Percentiles rank a stretch among this genome's conserved stretches.
phyloP scores from a whole-genome alignment of 2,329 filamentous ascomycete species.

The Amesomyces nigricolor region DNA sequence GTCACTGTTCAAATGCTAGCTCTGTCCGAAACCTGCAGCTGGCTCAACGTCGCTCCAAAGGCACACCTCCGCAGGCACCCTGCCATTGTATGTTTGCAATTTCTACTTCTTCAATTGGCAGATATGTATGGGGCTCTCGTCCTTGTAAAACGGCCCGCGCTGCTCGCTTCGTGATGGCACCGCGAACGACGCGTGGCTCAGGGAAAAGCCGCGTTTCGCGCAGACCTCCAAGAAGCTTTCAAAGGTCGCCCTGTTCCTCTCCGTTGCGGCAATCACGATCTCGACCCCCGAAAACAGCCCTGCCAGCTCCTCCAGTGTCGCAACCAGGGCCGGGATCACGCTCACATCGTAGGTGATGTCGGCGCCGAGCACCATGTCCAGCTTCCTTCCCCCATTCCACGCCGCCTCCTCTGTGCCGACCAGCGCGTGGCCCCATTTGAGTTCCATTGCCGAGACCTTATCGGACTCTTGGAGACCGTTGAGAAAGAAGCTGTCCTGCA shows the following conservation, averaged over 20 bases:
- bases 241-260: slow-evolving; percentile 66
- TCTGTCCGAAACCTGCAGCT: too few species aligned
- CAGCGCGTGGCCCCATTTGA: slow-evolving; percentile 60
- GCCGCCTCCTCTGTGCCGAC: slow-evolving; percentile 51
- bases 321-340: slow-evolving; percentile 57
- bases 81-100: not conserved
- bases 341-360: slow-evolving; percentile 71
- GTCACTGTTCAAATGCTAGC: too few species aligned
- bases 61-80: too few species aligned
- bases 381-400: slow-evolving; percentile 42
- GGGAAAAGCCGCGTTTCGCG: slow-evolving; percentile 39
- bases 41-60: too few species aligned
- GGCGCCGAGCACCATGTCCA: slow-evolving; percentile 66
- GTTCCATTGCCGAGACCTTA: slow-evolving; percentile 45
- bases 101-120: slow-evolving; percentile 30
- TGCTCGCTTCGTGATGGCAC: slow-evolving; percentile 40
- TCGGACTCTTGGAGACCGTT: slow-evolving; percentile 54
- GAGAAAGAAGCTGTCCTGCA: slow-evolving; percentile 62
- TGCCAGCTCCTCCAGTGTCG: slow-evolving; percentile 59
- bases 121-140: slow-evolving; percentile 54
- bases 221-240: slow-evolving; percentile 57
- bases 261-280: slow-evolving; percentile 63
- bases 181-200: slow-evolving; percentile 40
- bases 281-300: slow-evolving; percentile 48
- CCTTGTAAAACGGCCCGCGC: slow-evolving; percentile 59